phyloP scores from a whole-genome alignment of 768 basidiomycete species.

The Naganishia vishniacii region DNA sequence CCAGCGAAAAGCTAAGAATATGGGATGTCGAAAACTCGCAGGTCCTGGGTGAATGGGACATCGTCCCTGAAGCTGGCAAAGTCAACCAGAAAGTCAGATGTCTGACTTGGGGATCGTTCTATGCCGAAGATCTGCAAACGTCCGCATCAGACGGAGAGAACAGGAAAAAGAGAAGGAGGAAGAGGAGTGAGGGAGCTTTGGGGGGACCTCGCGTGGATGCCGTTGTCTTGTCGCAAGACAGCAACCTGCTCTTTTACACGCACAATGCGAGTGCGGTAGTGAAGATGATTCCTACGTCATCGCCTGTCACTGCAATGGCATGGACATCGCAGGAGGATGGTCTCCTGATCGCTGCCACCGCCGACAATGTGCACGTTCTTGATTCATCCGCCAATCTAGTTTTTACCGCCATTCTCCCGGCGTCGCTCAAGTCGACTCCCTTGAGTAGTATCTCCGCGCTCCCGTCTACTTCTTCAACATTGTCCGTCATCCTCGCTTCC shows the following conservation, averaged over 20 bases:
- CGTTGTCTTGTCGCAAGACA: slow-evolving; percentile 8
- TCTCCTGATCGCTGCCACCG: slow-evolving; percentile 29
- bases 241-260: slow-evolving; percentile 9
- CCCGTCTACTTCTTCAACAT: slow-evolving; percentile 28
- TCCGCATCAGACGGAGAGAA: not conserved
- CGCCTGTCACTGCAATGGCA: slow-evolving; percentile 1
- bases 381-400: slow-evolving; percentile 28
- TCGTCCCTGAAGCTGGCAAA: slow-evolving; percentile 30
- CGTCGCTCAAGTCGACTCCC: slow-evolving; percentile 20
- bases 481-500: slow-evolving; percentile 36
- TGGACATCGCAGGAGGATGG: slow-evolving; percentile 27
- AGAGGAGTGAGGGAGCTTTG: not conserved
- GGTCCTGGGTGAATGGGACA: slow-evolving; percentile 42
- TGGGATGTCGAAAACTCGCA: slow-evolving; percentile 41
- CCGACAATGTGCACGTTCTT: slow-evolving; percentile 18
- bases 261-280: slow-evolving; percentile 29
- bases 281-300: slow-evolving; percentile 10
- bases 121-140: not conserved
- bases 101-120: slow-evolving; percentile 16
- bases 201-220: slow-evolving; percentile 15
- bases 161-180: slow-evolving; percentile 23
- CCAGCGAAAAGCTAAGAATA: slow-evolving; percentile 38
- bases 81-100: slow-evolving; percentile 7
- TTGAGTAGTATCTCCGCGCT: slow-evolving; percentile 34
- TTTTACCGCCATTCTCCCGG: slow-evolving; percentile 30